Evolutionary conservation across 2,329 filamentous ascomycete species (phyloP).

Genomic region (Colletotrichum truncatum): DNA sequence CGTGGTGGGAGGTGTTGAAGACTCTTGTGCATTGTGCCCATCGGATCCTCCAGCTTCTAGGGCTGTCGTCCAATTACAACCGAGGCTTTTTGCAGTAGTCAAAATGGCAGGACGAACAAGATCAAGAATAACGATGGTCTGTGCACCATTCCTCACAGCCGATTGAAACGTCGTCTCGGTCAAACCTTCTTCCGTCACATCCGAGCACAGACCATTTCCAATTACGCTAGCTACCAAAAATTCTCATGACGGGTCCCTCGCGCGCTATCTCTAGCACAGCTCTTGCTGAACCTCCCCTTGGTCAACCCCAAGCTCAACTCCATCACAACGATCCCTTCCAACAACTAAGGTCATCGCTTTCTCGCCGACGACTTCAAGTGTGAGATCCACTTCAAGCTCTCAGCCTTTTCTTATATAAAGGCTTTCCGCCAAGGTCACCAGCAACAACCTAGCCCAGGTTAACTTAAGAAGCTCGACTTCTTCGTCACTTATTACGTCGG

Average conservation of each 20-base stretch:
- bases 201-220: slow-evolving; percentile 9
- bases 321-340: slow-evolving; percentile 13
- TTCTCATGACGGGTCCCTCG: slow-evolving; percentile 28
- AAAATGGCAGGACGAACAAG: too few relatives aligned
- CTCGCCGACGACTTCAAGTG: slow-evolving; percentile 7
- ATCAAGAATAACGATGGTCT: not conserved
- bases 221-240: slow-evolving; percentile 27
- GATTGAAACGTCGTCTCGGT: slow-evolving; percentile 27
- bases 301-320: slow-evolving; percentile 3
- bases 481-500: slow-evolving; percentile 6
- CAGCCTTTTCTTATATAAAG: slow-evolving; percentile 11
- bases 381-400: slow-evolving; percentile 9
- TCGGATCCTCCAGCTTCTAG: too few relatives aligned
- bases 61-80: too few relatives aligned
- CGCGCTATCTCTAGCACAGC: slow-evolving; percentile 12
- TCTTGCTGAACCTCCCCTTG: slow-evolving; percentile 16
- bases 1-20: too few relatives aligned
- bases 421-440: slow-evolving; percentile 10
- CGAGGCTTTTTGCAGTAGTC: too few relatives aligned
- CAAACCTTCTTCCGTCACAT: not conserved
- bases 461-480: slow-evolving; percentile 15
- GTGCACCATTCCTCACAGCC: not conserved
- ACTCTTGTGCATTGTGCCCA: too few relatives aligned
- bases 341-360: slow-evolving; percentile 5
- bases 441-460: slow-evolving; percentile 3